These are phyloP conservation scores for Agastache rugosa DNA, from an alignment of 257 asterid species.

Conservation along the genomic window DNA sequence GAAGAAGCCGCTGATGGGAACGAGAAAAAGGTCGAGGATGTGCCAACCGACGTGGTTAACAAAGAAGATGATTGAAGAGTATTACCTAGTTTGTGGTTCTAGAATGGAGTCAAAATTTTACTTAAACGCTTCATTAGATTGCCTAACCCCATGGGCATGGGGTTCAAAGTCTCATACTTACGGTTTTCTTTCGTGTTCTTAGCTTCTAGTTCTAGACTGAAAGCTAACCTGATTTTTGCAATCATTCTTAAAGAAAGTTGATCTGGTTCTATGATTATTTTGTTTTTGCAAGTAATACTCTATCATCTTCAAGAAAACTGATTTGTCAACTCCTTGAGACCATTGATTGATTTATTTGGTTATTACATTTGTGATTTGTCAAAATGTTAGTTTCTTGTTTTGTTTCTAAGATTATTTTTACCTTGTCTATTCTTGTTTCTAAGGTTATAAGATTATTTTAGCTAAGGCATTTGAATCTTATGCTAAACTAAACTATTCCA, in stretches of 20 bases:
- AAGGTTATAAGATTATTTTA: not conserved
- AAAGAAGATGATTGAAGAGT: conserved; percentile 35
- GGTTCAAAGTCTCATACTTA: conserved; percentile 21
- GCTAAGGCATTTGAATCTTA: not conserved
- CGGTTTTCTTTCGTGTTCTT: conserved; percentile 33
- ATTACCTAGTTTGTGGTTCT: conserved; percentile 30
- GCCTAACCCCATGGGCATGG: not conserved
- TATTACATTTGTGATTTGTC: not conserved
- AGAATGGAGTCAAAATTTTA: conserved; percentile 16
- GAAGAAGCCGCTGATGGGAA: conserved; percentile 52
- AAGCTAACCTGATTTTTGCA: conserved; percentile 43
- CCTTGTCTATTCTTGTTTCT: not conserved
- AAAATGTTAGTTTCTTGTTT: not conserved
- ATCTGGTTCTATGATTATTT: not conserved
- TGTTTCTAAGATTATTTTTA: not conserved
- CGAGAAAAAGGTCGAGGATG: conserved; percentile 47
- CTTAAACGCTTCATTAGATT: not conserved
- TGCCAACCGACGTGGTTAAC: conserved; percentile 28
- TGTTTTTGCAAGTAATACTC: not conserved
- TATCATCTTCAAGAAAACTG: not conserved
- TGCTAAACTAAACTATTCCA: not conserved
- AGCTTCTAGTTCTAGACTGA: conserved; percentile 35
- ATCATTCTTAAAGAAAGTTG: conserved; percentile 17
- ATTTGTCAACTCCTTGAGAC: not conserved
- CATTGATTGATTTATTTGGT: not conserved